These are phyloP conservation scores for Neurospora intermedia DNA, from an alignment of 495 filamentous ascomycete species.

Conservation along the genomic window DNA sequence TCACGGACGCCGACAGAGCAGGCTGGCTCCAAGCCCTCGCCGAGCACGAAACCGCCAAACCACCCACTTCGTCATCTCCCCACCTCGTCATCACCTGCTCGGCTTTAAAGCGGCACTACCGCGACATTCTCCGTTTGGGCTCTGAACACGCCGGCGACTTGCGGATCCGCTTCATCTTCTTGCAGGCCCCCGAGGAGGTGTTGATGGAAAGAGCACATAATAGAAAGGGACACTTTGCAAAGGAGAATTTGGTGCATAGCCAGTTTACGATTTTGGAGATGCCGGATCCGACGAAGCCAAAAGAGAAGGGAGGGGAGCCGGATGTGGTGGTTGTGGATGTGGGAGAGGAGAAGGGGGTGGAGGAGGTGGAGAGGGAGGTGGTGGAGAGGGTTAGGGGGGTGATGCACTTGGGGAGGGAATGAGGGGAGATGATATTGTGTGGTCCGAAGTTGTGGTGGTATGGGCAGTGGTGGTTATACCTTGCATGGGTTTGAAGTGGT, in stretches of 20 bases:
- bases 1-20: slow-evolving; percentile 16
- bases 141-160: slow-evolving; percentile 2
- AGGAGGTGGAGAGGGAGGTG: slow-evolving; percentile 5
- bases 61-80: not conserved
- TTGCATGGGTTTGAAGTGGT: not conserved
- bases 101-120: slow-evolving; percentile 14
- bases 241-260: slow-evolving; percentile 6
- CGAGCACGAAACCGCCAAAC: slow-evolving; percentile 7
- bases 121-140: slow-evolving; percentile 13
- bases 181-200: slow-evolving; percentile 8
- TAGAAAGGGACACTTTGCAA: slow-evolving; percentile 14
- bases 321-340: slow-evolving; percentile 14
- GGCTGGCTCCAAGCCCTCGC: slow-evolving; percentile 18
- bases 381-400: slow-evolving; percentile 3
- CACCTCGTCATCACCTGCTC: slow-evolving; percentile 18
- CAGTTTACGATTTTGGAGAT: slow-evolving; percentile 14
- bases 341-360: slow-evolving; percentile 3
- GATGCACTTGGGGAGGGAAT: too few relatives aligned
- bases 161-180: slow-evolving; percentile 11
- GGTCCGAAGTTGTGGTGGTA: not conserved
- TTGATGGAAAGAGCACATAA: slow-evolving; percentile 5
- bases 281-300: not conserved
- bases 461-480: not conserved
- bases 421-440: not conserved
- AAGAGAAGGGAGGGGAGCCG: not conserved